Evolutionary conservation across 495 filamentous ascomycete species (phyloP), one percentile per base, ranked within the genome.

Genomic region (Aspergillus baeticus): DNA sequence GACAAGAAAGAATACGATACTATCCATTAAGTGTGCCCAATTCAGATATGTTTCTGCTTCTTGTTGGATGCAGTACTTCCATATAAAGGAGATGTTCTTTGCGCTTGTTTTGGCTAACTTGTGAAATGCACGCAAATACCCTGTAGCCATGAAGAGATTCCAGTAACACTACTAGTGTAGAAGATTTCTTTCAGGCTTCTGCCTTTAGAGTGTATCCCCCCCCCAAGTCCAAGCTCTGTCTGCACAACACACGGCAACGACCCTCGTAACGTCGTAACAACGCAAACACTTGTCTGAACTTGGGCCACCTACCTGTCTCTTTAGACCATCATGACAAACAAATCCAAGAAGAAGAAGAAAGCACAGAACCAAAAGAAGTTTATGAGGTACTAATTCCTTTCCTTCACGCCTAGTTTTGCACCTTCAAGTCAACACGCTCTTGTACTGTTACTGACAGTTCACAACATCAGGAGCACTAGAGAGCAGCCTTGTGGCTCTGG

Each of bases 321-420:
- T 38, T 17, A 38, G 15, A 5, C 10, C 36, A 56, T 2, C 0
- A 57, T 57, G 54, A 36, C 54, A 10, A 44, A 18, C 23, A 57
- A 36, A 17, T 5, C 11, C 5, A 57, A 37, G 15, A 43, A 33
- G 22, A 55, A 57, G 37, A 55, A 57, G 37, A 57, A 50, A 20
- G 6, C 22, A 21, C 43, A 17, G 5, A 22, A 13, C 2, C 7
- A 15, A n/a, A 55, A 55, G 22, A 35, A 4, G 13, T 35, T 29
- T 34, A 15, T 13, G 10, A 50, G 31, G 54, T 57, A 50, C 50
- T 35, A 42, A 15, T 34, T 37, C 10, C 5, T 10, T 23, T 47
- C 31, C 31, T 18, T 3, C 22, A 26, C 37, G 18, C 15, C 26
- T 11, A n/a, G 20, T 11, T 11, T 20, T 17, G 23, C 42, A 31